Evolutionary conservation across 2,329 filamentous ascomycete genomes (phyloP).

Genomic region (Huntiella bhutanensis): DNA sequence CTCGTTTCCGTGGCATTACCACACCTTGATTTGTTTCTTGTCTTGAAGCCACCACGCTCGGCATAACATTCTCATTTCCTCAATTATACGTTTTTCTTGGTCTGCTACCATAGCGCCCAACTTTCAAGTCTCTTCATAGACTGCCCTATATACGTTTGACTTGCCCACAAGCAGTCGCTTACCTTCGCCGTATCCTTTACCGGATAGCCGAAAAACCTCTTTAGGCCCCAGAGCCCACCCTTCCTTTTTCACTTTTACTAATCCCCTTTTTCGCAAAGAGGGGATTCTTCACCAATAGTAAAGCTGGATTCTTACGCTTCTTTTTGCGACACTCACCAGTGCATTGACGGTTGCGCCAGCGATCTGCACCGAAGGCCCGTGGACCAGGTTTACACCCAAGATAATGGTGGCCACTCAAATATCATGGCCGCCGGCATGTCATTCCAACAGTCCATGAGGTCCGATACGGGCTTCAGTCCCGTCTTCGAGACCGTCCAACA

Average conservation of each 20-base stretch:
- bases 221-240: conserved; percentile 4
- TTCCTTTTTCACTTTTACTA: conserved; percentile 2
- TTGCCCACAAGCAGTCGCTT: not conserved
- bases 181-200: conserved; percentile 2
- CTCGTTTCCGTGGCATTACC: not conserved
- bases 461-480: too few species aligned
- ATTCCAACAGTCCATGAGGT: too few species aligned
- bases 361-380: not conserved
- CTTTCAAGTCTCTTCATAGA: not conserved
- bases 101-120: too few species aligned
- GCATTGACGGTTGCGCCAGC: conserved; percentile 7
- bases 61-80: too few species aligned
- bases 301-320: conserved; percentile 8
- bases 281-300: conserved; percentile 4
- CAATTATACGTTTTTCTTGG: too few species aligned
- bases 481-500: not conserved
- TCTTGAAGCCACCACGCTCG: too few species aligned
- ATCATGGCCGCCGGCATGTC: too few species aligned
- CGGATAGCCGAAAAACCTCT: conserved; percentile 2
- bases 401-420: too few species aligned
- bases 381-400: too few species aligned
- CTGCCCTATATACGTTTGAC: not conserved
- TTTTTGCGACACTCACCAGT: conserved; percentile 7
- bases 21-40: not conserved
- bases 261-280: conserved; percentile 10